Conservation (phyloP, 2,329 filamentous ascomycete species). For the Fusarium brevicatenulatum region DNA sequence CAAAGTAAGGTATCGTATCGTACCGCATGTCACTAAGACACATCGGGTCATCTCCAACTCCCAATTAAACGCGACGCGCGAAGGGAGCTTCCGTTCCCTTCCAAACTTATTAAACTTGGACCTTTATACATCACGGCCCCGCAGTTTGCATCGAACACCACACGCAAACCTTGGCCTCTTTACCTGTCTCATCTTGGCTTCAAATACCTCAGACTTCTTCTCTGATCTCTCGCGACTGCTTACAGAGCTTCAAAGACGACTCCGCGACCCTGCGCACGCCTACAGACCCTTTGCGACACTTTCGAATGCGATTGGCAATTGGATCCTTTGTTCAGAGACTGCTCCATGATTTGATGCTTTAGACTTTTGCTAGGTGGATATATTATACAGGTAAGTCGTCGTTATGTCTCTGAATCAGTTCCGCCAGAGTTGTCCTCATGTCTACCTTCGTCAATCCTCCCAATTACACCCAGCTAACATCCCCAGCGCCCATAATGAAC, state of each 20-base stretch:
- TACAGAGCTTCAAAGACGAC: not conserved
- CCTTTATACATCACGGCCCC: conserved; percentile 24
- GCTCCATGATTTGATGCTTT: conserved; percentile 2
- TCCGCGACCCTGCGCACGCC: not conserved
- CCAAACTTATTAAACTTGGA: conserved; percentile 19
- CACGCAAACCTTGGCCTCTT: not conserved
- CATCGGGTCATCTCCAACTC: not conserved
- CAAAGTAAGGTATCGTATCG: not conserved
- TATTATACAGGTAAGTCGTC: not conserved
- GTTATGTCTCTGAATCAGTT: not conserved
- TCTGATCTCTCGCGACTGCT: conserved; percentile 1
- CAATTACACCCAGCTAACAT: not conserved
- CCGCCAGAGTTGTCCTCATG: not conserved
- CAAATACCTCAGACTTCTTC: not conserved
- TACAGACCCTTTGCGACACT: conserved; percentile 15
- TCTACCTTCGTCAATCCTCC: not conserved
- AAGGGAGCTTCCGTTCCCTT: conserved; percentile 3
- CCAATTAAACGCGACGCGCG: conserved; percentile 24
- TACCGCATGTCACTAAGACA: not conserved
- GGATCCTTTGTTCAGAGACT: not conserved
- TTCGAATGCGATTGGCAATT: not conserved
- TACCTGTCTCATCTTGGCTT: not conserved
- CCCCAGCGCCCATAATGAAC: conserved; percentile 19
- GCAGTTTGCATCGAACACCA: conserved; percentile 2
- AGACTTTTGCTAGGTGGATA: not conserved